Evolutionary conservation across 2,329 filamentous ascomycete species (phyloP), one percentile per base, ranked within the genome.

Genomic region (Neonectria coccinea): DNA sequence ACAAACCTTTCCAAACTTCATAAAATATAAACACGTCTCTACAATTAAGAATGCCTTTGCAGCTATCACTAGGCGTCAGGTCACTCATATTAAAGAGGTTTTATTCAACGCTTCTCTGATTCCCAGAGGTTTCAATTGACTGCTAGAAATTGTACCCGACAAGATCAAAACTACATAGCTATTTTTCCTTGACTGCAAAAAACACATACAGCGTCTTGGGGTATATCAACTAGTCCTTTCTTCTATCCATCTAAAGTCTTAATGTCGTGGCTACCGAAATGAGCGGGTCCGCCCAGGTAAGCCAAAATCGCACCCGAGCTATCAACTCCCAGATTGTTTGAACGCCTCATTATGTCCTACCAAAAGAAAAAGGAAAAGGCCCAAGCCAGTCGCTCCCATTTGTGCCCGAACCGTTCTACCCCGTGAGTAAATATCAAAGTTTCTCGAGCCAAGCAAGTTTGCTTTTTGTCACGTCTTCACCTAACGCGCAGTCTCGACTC

Each of bases 401-500:
- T 55, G 61, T 45, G 50, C 33, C 61, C 50, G 27, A 33, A 33
- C 61, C 56, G 25, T 58, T 64, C 61, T 64, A 59, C 59, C 41
- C 56, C 51, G 33, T 50, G 54, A 62, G 25, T 50, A 59, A 59
- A 58, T 42, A 64, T 44, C 2, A 50, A 56, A 59, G 56, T 56
- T 56, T 59, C 61, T 59, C 62, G 50, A 56, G 45, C 33, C 42
- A 58, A 47, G 36, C 20, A 51, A 25, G 25, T 44, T 36, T 48
- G 27, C 16, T 31, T 33, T 55, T 55, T 14, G 44, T 42, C 20
- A 31, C 29, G 16, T 39, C 51, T 16, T 41, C 18, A 44, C 27
- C 20, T 50, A 66, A 58, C 65, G 67, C 33, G 72, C 71, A 56
- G 72, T 74, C 54, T 73, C 72, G 16, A 74, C 54, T 54, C 71